Base-by-base conservation (phyloP, 2,329 filamentous ascomycete genomes). In the Calonectria naviculata region DNA sequence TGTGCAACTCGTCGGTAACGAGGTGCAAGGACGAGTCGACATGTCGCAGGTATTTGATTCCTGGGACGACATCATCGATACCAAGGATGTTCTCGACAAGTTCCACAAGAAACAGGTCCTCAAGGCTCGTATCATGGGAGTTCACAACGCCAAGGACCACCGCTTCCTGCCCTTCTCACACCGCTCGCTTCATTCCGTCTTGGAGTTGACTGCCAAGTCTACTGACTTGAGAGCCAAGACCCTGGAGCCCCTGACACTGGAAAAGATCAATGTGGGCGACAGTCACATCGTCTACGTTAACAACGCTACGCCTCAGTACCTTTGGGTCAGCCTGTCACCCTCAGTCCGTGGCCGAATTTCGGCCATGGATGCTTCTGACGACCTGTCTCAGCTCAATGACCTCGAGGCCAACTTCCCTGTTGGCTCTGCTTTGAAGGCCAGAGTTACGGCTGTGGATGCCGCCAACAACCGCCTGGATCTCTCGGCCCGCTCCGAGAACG, bases 321-420 rank as follows among this genome's bases (percentile, higher is more conserved):
- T 98, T 26, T 98, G 97, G 96, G 93, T 97, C 54, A 98, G 95
- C 79, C 84, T 99, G 26, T 95, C 95, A 2, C 95, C 97, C 8
- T 94, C 93, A 64, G 92, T 99, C 19, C 92, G 95, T 70, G 97
- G 97, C 67, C 91, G 95, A 62, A 90, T 99, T 67, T 91, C 91
- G 65, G 89, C 93, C 72, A 91, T 97, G 81, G 95, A 98, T 79
- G 90, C 97, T 10, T 95, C 95, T 0, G 94, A 98, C 78, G 95
- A 98, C 81, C 85, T 97, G 56, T 93, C 95, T 9, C 88, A 94
- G 66, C 86, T 98, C 41, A 90, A 92, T 36, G 90, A 98, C 77
- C 85, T 98, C 4, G 88, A 91, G 58, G 89, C 90, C 73, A 94
- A 94, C 82, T 98, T 97, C 82, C 96, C 97, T 0, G 83, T 98